These are phyloP conservation scores for Cyclostephanos tholiformis DNA, from an alignment of 108 stramenopile genomes.

Conservation along the genomic window DNA sequence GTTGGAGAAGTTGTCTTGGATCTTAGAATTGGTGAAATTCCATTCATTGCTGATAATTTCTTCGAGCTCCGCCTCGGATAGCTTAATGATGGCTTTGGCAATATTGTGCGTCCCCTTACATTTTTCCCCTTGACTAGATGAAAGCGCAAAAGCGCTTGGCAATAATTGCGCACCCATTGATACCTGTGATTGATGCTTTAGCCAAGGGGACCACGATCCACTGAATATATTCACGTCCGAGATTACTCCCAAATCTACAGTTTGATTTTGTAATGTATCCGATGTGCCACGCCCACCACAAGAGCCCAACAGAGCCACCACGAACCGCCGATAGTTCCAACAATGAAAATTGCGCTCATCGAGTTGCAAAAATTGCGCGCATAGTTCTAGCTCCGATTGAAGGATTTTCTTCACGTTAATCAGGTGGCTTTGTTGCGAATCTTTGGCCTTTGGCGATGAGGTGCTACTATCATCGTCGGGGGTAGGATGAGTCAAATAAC, in stretches of 20 bases:
- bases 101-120: background rate
- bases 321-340: slow-evolving; percentile 96
- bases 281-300: slow-evolving; percentile 27
- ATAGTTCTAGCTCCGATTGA: slow-evolving; percentile 76
- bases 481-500: slow-evolving; percentile 21
- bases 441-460: background rate
- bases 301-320: slow-evolving; percentile 48
- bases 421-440: slow-evolving; percentile 12
- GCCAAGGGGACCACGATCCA: slow-evolving; percentile 42
- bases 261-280: slow-evolving; percentile 4
- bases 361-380: slow-evolving; percentile 72
- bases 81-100: slow-evolving; percentile 5
- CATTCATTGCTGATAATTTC: slow-evolving; percentile 70
- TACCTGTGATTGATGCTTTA: slow-evolving; percentile 8
- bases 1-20: slow-evolving; percentile 95
- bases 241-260: background rate
- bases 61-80: slow-evolving; percentile 26
- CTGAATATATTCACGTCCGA: slow-evolving; percentile 6
- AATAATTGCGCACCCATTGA: slow-evolving; percentile 66
- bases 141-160: slow-evolving; percentile 8
- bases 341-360: slow-evolving; percentile 99
- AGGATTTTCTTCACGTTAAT: slow-evolving; percentile 27
- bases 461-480: background rate
- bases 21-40: slow-evolving; percentile 88
- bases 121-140: background rate